phyloP scores from a whole-genome alignment of 2,329 filamentous ascomycete genomes.

The Lachnellula willkommii region DNA sequence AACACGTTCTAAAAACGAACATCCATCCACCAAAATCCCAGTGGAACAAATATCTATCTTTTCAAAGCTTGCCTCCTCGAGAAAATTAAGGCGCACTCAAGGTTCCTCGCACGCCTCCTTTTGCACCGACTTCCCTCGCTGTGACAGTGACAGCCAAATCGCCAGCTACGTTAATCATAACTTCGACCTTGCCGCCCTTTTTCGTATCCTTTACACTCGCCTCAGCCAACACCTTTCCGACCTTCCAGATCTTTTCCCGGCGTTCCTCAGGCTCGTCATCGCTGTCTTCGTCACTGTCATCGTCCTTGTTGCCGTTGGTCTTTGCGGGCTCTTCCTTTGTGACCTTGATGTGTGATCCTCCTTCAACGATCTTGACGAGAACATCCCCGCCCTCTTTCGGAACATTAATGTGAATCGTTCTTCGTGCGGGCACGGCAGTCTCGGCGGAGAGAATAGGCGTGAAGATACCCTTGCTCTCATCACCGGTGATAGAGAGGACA shows the following conservation, averaged over 20 bases:
- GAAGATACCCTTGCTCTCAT: constrained; percentile 63
- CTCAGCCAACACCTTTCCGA: constrained; percentile 76
- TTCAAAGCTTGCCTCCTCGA: background rate
- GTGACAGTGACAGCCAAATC: constrained; percentile 78
- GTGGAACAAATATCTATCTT: background rate
- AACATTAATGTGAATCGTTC: constrained; percentile 71
- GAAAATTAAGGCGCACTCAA: constrained; percentile 25
- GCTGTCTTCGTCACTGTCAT: constrained; percentile 56
- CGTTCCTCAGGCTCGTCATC: constrained; percentile 80
- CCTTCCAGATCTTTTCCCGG: constrained; percentile 88
- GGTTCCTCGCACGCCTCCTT: constrained; percentile 31
- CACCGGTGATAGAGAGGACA: constrained; percentile 61
- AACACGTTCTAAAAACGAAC: background rate
- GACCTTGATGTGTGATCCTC: constrained; percentile 84
- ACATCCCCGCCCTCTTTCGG: constrained; percentile 82
- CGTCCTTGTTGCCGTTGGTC: constrained; percentile 52
- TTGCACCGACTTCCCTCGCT: constrained; percentile 69
- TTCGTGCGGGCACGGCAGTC: constrained; percentile 83
- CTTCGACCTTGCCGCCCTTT: constrained; percentile 86
- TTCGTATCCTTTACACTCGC: constrained; percentile 76
- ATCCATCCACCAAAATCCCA: background rate
- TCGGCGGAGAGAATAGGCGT: constrained; percentile 76
- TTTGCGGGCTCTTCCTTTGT: constrained; percentile 80
- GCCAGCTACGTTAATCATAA: constrained; percentile 80
- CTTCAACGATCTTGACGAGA: constrained; percentile 82